Conservation (phyloP, 257 asterid species). For the Ilex asprella region DNA sequence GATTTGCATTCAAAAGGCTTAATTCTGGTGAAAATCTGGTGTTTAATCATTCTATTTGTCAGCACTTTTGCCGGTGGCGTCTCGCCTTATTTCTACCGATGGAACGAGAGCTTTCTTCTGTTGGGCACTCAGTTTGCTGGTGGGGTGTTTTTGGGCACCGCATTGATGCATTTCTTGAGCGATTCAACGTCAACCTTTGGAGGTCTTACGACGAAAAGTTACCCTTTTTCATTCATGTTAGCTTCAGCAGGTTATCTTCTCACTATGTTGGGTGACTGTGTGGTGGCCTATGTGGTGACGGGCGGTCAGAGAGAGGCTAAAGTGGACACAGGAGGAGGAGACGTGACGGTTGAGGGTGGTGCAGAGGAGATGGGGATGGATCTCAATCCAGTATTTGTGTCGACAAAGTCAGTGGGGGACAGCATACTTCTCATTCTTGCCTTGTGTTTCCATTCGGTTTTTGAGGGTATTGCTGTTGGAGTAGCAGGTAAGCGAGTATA, state of each 20-base stretch:
- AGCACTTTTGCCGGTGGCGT: constrained; percentile 70
- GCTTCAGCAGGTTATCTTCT: constrained; percentile 64
- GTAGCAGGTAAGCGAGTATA: constrained; percentile 48
- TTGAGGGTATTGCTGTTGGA: constrained; percentile 93
- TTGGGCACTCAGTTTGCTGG: constrained; percentile 88
- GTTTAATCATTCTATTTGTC: constrained; percentile 54
- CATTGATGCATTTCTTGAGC: constrained; percentile 82
- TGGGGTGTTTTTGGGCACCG: constrained; percentile 80
- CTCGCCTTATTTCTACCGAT: constrained; percentile 68
- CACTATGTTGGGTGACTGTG: constrained; percentile 69
- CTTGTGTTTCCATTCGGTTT: constrained; percentile 77
- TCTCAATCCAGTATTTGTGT: constrained; percentile 24
- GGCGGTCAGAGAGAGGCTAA: constrained; percentile 16
- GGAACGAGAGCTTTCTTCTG: constrained; percentile 75
- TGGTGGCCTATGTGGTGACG: constrained; percentile 27
- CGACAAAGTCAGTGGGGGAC: constrained; percentile 52
- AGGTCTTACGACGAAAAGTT: constrained; percentile 37
- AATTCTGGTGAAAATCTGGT: constrained; percentile 63
- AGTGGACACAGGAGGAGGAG: constrained; percentile 33
- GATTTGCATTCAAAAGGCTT: constrained; percentile 37
- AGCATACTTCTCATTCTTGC: constrained; percentile 67
- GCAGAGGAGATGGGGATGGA: constrained; percentile 9
- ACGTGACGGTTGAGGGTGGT: constrained; percentile 1
- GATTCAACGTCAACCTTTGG: constrained; percentile 46
- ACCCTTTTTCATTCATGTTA: constrained; percentile 80